Percentiles rank a stretch among this genome's conserved stretches.
Conservation (phyloP, 805 yeast species). For the Starmerella vaccinii region DNA sequence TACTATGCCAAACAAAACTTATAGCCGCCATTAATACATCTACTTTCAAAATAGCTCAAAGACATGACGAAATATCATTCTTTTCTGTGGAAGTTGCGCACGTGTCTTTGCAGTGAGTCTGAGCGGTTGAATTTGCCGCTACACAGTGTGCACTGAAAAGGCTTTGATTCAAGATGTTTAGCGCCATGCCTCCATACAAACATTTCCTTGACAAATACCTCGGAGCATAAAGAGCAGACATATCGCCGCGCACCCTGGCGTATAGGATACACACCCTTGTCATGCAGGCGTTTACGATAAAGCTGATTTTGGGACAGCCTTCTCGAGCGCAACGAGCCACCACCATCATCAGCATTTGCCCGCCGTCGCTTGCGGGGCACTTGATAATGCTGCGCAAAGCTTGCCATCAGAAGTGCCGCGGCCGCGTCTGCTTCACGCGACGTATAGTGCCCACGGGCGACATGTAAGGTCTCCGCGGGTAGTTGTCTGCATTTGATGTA, state of each 20-base stretch:
- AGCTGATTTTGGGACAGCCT: slow-evolving; percentile 12
- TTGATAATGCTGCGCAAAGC: background rate
- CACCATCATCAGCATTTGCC: background rate
- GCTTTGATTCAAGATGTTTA: slow-evolving; percentile 15
- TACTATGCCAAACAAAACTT: no score
- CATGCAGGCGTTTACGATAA: slow-evolving; percentile 11
- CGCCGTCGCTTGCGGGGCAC: background rate
- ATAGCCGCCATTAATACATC: no score
- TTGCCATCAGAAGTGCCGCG: slow-evolving; percentile 4
- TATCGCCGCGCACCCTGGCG: background rate
- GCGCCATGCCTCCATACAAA: slow-evolving; percentile 20
- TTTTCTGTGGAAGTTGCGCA: slow-evolving; percentile 12
- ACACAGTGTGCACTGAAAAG: slow-evolving; percentile 13
- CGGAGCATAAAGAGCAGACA: slow-evolving; percentile 12
- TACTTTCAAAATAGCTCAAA: no score
- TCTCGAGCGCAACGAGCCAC: slow-evolving; percentile 1
- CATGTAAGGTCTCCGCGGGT: no score
- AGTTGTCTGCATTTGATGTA: background rate
- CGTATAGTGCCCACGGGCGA: background rate
- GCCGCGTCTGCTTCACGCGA: slow-evolving; percentile 5
- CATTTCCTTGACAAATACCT: slow-evolving; percentile 15
- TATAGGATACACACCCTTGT: slow-evolving; percentile 11
- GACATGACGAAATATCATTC: background rate
- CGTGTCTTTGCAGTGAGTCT: slow-evolving; percentile 17
- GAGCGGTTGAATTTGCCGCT: slow-evolving; percentile 12